Base-by-base conservation (phyloP, 2,329 filamentous ascomycete species). In the Coleophoma eucalyptorum region DNA sequence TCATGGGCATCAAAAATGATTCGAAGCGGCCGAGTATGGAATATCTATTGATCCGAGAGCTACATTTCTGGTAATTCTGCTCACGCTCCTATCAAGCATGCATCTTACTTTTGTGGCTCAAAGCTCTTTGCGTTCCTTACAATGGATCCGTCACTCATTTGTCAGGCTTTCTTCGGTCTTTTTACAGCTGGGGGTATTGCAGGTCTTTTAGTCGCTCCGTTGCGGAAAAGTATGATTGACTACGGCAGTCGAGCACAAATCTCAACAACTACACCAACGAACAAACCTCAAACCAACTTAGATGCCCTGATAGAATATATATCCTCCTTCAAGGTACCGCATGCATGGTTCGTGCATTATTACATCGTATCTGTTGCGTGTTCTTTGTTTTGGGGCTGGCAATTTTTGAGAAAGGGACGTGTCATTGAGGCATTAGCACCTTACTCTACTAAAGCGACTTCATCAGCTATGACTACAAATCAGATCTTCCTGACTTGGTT, bases 291-390 rank as follows among this genome's bases (percentile, higher is more conserved):
- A 34, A 50, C 20, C 18, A 48, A 42, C 7, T 21, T 51, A 21
- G 38, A 16, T 10, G 50, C 15, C 13, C 11, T 58, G 4, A 38
- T 64, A 16, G 45, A 58, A 37, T 53, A 46, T n/a, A 18, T 63
- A 45, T 56, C 53, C 19, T 60, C 55, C 11, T 48, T 63, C 37
- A 56, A 63, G 73, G 86, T 97, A 34, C 91, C 93, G 19, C 94
- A 97, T 70, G 80, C 80, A 55, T 97, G 89, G 84, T 97, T 97
- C 68, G 79, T 78, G 41, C 88, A 94, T 60, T 97, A 96, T 71
- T 97, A 99, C 67, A 64, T 88, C 48, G 67, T 84, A 34, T 93
- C 89, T 3, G 71, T 91, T 4, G 64, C 73, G 2, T 84, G 81
- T 52, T 92, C 89, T 0, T 62, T 82, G 4, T 87, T 92, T 66